Evolutionary conservation across 257 asterid genomes (phyloP), one percentile per base, ranked within the genome.

Genomic region (Ligustrum vulgare): DNA sequence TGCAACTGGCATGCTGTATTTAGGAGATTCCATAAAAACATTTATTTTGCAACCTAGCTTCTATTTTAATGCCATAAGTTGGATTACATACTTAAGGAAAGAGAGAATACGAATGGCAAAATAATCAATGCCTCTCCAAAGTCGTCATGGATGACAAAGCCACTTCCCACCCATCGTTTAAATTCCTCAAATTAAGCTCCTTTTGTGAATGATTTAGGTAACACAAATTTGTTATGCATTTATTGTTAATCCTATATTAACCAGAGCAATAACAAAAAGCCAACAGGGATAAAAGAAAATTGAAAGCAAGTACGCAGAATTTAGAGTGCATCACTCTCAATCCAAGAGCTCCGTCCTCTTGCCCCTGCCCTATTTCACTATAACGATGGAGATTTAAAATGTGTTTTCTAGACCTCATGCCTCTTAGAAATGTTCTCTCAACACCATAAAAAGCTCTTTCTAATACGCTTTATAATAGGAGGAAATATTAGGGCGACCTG

Each of bases 31-130:
- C 15, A 31, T 32, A 33, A 23, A 58, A 68, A 67, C 67, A 41
- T 80, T 66, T 70, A 35, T 67, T 1, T 1, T 28, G 62, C 51
- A 34, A 23, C 32, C 67, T 75, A 79, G 49, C 78, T 72, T 76
- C 67, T 20, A 16, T 51, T 71, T 74, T 73, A 25, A 39, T 68
- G 63, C 70, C 4, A 64, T 71, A 77, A 69, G 36, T 64, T 71
- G 72, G 73, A 69, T 77, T 51, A 15, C 67, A 22, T 23, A 60
- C 34, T 60, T 60, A 9, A 60, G 33, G 34, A 60, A 60, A 22
- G 33, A 22, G 66, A 60, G 33, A 60, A 60, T 33, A 22, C 23
- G 25, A 60, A 23, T 60, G 10, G 34, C 13, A 54, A 54, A 54
- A 54, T n/a, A 54, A 54, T 60, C 18, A 22, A 23, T 25, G 15